These are phyloP conservation scores for Fusarium nematophilum DNA, from an alignment of 2,329 filamentous ascomycete species.

Conservation along the genomic window DNA sequence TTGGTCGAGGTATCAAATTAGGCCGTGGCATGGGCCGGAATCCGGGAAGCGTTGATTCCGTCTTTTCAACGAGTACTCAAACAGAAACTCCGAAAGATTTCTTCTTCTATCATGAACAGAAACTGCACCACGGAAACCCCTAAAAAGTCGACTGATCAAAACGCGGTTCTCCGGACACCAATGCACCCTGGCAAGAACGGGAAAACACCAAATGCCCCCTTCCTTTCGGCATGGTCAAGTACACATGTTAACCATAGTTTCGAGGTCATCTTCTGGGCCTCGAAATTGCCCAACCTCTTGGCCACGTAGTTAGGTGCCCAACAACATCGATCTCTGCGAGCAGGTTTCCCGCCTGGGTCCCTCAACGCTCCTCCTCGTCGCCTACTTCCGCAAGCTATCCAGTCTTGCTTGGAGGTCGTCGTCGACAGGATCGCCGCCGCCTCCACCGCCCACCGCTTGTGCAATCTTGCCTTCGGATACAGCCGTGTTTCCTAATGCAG, in stretches of 20 bases:
- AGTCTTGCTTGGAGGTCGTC: constrained; percentile 94
- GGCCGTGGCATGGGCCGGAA: not conserved
- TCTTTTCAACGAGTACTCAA: not conserved
- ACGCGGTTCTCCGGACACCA: constrained; percentile 42
- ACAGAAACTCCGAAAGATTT: constrained; percentile 8
- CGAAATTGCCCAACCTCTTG: no score
- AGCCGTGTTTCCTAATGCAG: constrained; percentile 79
- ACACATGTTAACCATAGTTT: not conserved
- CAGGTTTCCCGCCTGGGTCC: constrained; percentile 1
- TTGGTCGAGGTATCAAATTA: not conserved
- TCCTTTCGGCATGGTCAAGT: constrained; percentile 1
- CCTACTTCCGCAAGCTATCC: constrained; percentile 79
- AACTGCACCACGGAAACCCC: constrained; percentile 14
- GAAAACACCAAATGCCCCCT: constrained; percentile 19
- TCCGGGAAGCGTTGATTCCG: not conserved
- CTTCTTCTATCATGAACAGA: constrained; percentile 32
- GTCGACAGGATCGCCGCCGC: constrained; percentile 73
- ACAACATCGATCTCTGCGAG: not conserved
- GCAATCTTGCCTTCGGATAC: constrained; percentile 83
- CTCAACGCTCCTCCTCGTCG: not conserved
- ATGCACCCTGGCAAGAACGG: constrained; percentile 37
- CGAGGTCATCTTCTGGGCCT: constrained; percentile 1
- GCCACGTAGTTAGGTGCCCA: not conserved
- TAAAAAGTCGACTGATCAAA: constrained; percentile 33
- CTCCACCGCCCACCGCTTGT: constrained; percentile 80